phyloP scores from a whole-genome alignment of 805 yeast genomes.

The Saccharomyces mikatae region DNA sequence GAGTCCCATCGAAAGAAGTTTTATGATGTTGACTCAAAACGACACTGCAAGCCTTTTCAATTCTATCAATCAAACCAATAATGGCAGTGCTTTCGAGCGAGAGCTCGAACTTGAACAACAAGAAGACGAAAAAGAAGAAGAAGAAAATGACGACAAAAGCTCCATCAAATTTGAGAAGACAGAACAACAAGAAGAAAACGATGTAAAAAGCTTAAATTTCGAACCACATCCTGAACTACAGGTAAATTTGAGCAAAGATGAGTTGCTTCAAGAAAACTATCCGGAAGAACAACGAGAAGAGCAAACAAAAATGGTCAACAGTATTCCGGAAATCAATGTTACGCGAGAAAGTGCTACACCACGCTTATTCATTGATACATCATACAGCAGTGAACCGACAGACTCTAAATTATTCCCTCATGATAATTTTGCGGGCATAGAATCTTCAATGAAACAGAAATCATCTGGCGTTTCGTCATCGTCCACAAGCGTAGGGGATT shows the following conservation, averaged over 20 bases:
- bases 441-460: not conserved
- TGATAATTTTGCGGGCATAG: not conserved
- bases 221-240: conserved; percentile 15
- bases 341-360: not conserved
- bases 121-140: not conserved
- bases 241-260: conserved; percentile 1
- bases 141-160: not conserved
- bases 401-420: not conserved
- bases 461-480: not conserved
- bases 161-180: not conserved
- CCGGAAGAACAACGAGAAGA: not conserved
- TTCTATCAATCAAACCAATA: not conserved
- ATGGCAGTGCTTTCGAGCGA: not conserved
- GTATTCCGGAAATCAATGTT: not conserved
- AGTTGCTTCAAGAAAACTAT: not conserved
- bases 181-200: not conserved
- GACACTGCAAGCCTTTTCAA: conserved; percentile 7
- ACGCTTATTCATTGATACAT: not conserved
- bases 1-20: conserved; percentile 28
- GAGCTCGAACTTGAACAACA: not conserved
- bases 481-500: not conserved
- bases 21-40: conserved; percentile 26
- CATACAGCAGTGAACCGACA: not conserved
- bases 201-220: conserved; percentile 13
- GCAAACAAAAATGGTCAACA: not conserved